These are phyloP conservation scores for Castanospermum australe DNA, from an alignment of 306 rosid genomes.

Conservation along the genomic window DNA sequence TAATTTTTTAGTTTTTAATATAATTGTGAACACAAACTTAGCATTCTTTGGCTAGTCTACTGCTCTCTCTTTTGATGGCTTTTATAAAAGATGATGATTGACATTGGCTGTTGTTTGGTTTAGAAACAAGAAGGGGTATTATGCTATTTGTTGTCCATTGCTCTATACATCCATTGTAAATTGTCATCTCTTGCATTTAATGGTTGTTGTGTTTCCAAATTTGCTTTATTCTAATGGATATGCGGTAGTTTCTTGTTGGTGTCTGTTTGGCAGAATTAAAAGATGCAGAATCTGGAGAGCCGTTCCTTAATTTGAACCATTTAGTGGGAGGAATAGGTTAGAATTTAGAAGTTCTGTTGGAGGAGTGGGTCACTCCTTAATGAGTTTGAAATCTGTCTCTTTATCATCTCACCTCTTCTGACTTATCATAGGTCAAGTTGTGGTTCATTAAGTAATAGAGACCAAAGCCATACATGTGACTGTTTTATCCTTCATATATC, in stretches of 20 bases:
- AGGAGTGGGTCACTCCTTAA: background rate
- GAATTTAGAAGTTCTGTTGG: background rate
- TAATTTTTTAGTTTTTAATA: background rate
- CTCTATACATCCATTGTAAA: background rate
- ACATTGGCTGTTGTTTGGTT: background rate
- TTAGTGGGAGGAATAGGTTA: background rate
- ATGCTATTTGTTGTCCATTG: background rate
- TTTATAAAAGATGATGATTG: background rate
- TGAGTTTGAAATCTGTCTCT: background rate
- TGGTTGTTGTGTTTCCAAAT: background rate
- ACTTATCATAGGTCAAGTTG: background rate
- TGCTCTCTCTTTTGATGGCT: background rate
- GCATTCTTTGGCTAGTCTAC: background rate
- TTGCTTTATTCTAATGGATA: background rate
- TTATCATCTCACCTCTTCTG: conserved; percentile 6
- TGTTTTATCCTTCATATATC: background rate
- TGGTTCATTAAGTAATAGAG: background rate
- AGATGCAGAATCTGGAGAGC: background rate
- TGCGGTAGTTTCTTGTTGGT: background rate
- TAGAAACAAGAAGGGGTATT: background rate
- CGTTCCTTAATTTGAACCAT: background rate
- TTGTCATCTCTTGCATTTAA: conserved; percentile 8
- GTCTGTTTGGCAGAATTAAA: background rate
- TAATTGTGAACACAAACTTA: background rate
- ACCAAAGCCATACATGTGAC: background rate